A percentile compares a stretch with the other conserved stretches of the same genome.
Evolutionary conservation across 352 stramenopile genomes (phyloP).

Genomic region (Pythium periplocum): DNA sequence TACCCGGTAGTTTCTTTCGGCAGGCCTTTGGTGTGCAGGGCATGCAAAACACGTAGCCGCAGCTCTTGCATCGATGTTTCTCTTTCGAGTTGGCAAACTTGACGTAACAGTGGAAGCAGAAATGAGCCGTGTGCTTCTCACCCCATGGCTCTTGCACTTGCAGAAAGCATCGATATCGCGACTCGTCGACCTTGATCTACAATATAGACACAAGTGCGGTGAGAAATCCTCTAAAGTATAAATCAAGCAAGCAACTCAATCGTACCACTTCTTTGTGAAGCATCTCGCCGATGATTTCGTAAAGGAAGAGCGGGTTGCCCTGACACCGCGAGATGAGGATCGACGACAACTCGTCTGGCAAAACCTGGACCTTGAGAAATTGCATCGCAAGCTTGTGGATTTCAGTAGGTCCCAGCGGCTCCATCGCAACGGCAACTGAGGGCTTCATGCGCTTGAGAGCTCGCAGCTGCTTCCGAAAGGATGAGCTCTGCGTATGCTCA

Average conservation of each 20-base stretch:
- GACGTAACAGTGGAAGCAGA: slow-evolving; percentile 73
- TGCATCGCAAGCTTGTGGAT: slow-evolving; percentile 61
- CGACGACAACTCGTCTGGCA: slow-evolving; percentile 50
- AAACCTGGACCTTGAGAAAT: slow-evolving; percentile 51
- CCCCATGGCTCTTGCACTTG: slow-evolving; percentile 77
- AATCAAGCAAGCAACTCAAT: background rate
- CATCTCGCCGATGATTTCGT: slow-evolving; percentile 85
- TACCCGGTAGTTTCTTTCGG: slow-evolving; percentile 61
- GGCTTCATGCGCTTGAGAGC: slow-evolving; percentile 63
- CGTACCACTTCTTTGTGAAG: slow-evolving; percentile 62
- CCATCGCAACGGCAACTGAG: slow-evolving; percentile 38
- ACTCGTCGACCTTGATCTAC: slow-evolving; percentile 59
- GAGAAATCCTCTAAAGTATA: background rate
- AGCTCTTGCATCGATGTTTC: slow-evolving; percentile 78
- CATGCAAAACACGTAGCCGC: slow-evolving; percentile 77
- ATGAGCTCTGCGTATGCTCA: slow-evolving; percentile 72
- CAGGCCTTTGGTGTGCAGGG: slow-evolving; percentile 76
- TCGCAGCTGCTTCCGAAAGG: slow-evolving; percentile 70
- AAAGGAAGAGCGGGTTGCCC: slow-evolving; percentile 79
- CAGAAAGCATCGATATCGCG: slow-evolving; percentile 50
- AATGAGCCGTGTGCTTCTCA: slow-evolving; percentile 62
- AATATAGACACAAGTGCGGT: background rate
- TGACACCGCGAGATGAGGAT: slow-evolving; percentile 74
- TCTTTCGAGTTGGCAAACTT: slow-evolving; percentile 52
- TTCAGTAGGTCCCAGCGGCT: slow-evolving; percentile 46